Base-by-base conservation (phyloP, 2,329 filamentous ascomycete genomes). In the Myrmaecium sp. region DNA sequence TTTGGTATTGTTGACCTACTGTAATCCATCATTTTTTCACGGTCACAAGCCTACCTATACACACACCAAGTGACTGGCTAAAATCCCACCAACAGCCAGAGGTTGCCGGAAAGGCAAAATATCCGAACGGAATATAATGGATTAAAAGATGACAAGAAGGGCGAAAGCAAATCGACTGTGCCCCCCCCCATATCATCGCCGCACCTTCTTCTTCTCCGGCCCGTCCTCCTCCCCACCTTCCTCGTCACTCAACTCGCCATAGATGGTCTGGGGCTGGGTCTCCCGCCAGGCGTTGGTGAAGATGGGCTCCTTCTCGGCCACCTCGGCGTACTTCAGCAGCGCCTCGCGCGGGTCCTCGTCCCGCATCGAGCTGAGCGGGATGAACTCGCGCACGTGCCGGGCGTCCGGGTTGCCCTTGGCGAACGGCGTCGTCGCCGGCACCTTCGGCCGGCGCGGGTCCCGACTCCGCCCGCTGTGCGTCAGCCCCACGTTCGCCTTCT, bases 271-370 rank as follows among this genome's bases (percentile, higher is more conserved):
- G 0, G 89, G 89, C 55, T 95, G 86, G 19, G 83, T 95, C 40
- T 76, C 66, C 45, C 77, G 78, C 79, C 83, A 98, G 10, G 84
- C 89, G 38, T 79, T 81, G 16, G 89, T 98, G 46, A 95, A 98
- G 41, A 93, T 66, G 1, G 84, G 86, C 47, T 95, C 84, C 47
- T 81, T 86, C 53, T 92, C 73, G 8, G 84, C 83, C 46, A 91
- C 75, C 29, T 92, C 81, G 19, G 83, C 86, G 60, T 95, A 98
- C 57, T 91, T 94, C 33, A 98, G 57, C 44, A 98, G 57, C 23
- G 89, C 89, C 53, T 93, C 89, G 36, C 89, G 64, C 0, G 89
- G 89, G 57, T 98, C 89, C 50, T 98, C 89, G 51, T 98, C 84
- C 25, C 92, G 65, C 81, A 98, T 92, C 35, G 71, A 74, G 35